Evolutionary conservation across 768 basidiomycete genomes (phyloP), one percentile per base, ranked within the genome.

Genomic region (Tylopilus balloui): DNA sequence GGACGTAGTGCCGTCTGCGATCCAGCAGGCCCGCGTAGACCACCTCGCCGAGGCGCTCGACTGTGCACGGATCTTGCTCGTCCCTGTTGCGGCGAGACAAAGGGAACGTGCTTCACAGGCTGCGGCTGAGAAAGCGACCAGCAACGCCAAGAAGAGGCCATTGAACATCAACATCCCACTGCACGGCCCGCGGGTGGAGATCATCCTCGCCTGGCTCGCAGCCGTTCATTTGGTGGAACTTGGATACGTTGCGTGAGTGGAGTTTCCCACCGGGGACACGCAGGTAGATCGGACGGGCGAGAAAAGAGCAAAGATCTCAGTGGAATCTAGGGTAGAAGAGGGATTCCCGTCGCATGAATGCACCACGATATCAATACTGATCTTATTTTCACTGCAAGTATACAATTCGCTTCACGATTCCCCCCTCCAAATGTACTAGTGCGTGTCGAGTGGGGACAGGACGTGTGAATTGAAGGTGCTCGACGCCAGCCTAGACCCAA

Each of bases 101-200:
- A 73, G 73, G 31, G 80, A 81, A 58, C 78, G 78, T 32, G 77
- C 72, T 2, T 79, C 78, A 50, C 78, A 75, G 62, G 69, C 69
- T 0, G 76, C 70, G 3, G 70, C 73, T 35, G 82, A 80, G 49
- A 81, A 74, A 63, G 70, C 64, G 19, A 66, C 68, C 17, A 43
- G 39, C 3, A 27, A 12, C 19, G 21, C 6, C 49, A 78, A 75
- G 70, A 80, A 81, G 71, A 85, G 80, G 65, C 71, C 78, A 31
- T 57, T 79, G 53, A 77, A 81, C 43, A 86, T 91, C 64, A 88
- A 82, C 61, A 88, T 92, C 48, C 87, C 88, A 10, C 69, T 92
- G 54, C 88, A 91, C 66, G 90, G 90, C 0, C 89, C 91, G 29
- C 77, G 88, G 6, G 90, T 92, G 39, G 90, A 92, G 68, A 75